Percentiles rank a stretch among this genome's conserved stretches.
These are phyloP conservation scores for Casuarina glauca DNA, from an alignment of 306 rosid species.

Conservation along the genomic window DNA sequence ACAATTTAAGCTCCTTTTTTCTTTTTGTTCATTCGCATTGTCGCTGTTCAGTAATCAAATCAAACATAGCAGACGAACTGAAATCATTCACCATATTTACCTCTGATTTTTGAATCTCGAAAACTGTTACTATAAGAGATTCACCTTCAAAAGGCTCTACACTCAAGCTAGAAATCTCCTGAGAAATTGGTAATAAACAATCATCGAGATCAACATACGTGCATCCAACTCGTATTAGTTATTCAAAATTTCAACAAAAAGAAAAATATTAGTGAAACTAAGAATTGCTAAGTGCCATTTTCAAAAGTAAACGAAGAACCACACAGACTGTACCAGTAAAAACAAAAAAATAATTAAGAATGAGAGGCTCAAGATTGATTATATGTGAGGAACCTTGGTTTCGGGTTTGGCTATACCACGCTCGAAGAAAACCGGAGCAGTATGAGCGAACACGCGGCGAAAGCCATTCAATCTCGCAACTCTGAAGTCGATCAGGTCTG, in stretches of 20 bases:
- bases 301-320: conserved; percentile 8
- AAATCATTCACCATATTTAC: conserved; percentile 35
- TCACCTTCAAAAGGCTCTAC: conserved; percentile 82
- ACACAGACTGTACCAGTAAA: not conserved
- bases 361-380: not conserved
- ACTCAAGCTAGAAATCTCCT: conserved; percentile 94
- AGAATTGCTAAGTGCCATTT: not conserved
- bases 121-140: conserved; percentile 68
- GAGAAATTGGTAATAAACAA: conserved; percentile 23
- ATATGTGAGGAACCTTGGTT: conserved; percentile 60
- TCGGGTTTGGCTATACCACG: conserved; percentile 91
- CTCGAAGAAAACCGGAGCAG: conserved; percentile 87
- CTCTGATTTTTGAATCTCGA: conserved; percentile 80
- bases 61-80: not conserved
- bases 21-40: not conserved
- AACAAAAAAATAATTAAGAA: not conserved
- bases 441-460: conserved; percentile 79
- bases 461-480: conserved; percentile 63
- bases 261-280: not conserved
- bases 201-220: not conserved
- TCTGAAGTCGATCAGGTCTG: conserved; percentile 75
- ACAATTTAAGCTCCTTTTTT: not conserved
- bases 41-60: conserved; percentile 6
- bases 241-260: not conserved
- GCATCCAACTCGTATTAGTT: not conserved